phyloP scores from a whole-genome alignment of 345 rosid genomes.

The Geranium rotundifolium region DNA sequence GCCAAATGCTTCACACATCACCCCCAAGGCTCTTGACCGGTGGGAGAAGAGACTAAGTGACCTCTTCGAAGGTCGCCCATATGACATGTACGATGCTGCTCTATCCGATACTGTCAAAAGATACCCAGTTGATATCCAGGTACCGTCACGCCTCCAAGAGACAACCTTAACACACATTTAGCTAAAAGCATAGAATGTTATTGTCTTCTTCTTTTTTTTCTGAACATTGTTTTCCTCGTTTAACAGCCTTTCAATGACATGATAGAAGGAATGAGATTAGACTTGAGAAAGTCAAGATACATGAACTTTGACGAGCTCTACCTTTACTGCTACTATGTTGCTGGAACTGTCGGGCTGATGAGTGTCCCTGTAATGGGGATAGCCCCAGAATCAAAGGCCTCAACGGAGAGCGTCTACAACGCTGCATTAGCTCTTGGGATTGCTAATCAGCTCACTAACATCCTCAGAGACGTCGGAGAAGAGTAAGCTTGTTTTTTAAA shows the following conservation, averaged over 20 bases:
- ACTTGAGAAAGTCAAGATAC: slow-evolving; percentile 34
- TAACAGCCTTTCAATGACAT: slow-evolving; percentile 43
- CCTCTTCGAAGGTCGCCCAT: slow-evolving; percentile 34
- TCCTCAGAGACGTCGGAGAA: slow-evolving; percentile 50
- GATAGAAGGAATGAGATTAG: slow-evolving; percentile 45
- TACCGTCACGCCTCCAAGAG: too few relatives aligned
- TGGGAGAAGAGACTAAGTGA: slow-evolving; percentile 36
- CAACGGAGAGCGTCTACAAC: slow-evolving; percentile 37
- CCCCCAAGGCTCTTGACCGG: slow-evolving; percentile 41
- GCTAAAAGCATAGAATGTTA: neutral
- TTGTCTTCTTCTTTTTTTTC: neutral
- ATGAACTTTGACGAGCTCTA: slow-evolving; percentile 41
- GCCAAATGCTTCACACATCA: slow-evolving; percentile 36
- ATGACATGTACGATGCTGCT: slow-evolving; percentile 42
- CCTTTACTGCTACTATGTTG: slow-evolving; percentile 46
- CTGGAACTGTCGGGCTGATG: slow-evolving; percentile 48
- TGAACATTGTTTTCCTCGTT: neutral
- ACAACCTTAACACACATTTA: neutral
- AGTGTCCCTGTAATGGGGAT: slow-evolving; percentile 52
- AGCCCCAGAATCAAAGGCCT: slow-evolving; percentile 33
- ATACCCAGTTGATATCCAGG: slow-evolving; percentile 48
- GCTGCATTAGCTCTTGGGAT: slow-evolving; percentile 45
- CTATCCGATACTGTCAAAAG: slow-evolving; percentile 30
- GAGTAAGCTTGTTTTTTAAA: slow-evolving; percentile 32
- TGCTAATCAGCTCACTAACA: slow-evolving; percentile 48